These are phyloP conservation scores for Leptographium flavum DNA, from an alignment of 2,329 filamentous ascomycete species.

Conservation along the genomic window DNA sequence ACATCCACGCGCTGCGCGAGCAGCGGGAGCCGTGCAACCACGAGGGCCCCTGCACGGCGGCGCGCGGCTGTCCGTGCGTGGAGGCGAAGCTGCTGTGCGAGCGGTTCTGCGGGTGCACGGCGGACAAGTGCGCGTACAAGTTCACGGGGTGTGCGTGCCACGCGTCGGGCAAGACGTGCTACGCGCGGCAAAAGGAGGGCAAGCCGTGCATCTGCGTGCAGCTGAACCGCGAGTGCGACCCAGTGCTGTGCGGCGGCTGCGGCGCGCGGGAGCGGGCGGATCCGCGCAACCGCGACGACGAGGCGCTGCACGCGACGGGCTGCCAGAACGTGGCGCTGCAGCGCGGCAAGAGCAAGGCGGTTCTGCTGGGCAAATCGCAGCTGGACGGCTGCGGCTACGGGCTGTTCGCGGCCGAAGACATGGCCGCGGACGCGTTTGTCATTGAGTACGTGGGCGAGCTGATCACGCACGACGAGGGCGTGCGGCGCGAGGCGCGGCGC, in stretches of 20 bases:
- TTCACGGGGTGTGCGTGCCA: constrained; percentile 56
- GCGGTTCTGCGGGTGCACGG: constrained; percentile 52
- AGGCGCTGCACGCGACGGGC: constrained; percentile 37
- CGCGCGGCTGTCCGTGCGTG: constrained; percentile 47
- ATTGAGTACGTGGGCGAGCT: constrained; percentile 73
- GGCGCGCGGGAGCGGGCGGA: constrained; percentile 56
- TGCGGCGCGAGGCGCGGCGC: constrained; percentile 48
- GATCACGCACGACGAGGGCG: constrained; percentile 54
- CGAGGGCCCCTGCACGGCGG: constrained; percentile 47
- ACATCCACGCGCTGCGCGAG: constrained; percentile 40
- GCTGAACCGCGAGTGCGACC: constrained; percentile 68
- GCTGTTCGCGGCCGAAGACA: constrained; percentile 55
- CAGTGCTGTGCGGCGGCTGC: constrained; percentile 57
- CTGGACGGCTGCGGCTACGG: constrained; percentile 59
- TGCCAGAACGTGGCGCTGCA: constrained; percentile 66
- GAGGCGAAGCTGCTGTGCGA: constrained; percentile 52
- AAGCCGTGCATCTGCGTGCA: constrained; percentile 54
- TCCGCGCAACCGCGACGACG: constrained; percentile 48
- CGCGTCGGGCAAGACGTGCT: constrained; percentile 40
- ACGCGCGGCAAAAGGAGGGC: constrained; percentile 38
- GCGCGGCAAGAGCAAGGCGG: constrained; percentile 47
- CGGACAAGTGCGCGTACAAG: constrained; percentile 43
- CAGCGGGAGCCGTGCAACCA: constrained; percentile 54
- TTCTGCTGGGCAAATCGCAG: constrained; percentile 56
- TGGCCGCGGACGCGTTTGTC: constrained; percentile 56